These are phyloP conservation scores for Forsythia suspensa DNA, from an alignment of 257 asterid genomes.

Conservation along the genomic window DNA sequence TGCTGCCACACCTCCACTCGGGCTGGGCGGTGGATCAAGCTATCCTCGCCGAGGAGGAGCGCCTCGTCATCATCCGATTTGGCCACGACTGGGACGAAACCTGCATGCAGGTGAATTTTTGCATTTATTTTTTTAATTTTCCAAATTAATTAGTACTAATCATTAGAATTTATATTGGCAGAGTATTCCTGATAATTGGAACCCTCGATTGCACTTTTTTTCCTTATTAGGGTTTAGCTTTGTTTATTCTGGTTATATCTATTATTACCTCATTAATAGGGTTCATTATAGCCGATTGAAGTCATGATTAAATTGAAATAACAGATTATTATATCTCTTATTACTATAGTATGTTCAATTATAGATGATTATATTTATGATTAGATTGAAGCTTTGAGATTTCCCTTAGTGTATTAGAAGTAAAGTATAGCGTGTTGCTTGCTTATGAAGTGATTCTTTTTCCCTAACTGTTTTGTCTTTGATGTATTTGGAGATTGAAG, in stretches of 20 bases:
- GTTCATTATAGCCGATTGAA: not conserved
- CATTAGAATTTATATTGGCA: not conserved
- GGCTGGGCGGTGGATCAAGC: conserved; percentile 99
- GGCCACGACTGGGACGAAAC: conserved; percentile 98
- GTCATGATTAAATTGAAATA: not conserved
- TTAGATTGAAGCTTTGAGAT: not conserved
- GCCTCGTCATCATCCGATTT: conserved; percentile 89
- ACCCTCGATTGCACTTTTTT: not conserved
- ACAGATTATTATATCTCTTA: no score
- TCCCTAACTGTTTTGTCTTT: not conserved
- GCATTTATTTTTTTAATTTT: not conserved
- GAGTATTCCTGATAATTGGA: not conserved
- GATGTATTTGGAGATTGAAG: not conserved
- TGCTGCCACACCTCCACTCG: conserved; percentile 88
- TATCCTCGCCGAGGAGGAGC: conserved; percentile 92
- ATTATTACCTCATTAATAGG: not conserved
- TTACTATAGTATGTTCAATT: not conserved
- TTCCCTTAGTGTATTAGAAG: not conserved
- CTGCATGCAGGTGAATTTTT: conserved; percentile 78
- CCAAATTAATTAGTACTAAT: not conserved
- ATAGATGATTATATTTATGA: not conserved
- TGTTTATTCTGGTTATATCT: not conserved
- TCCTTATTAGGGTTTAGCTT: not conserved
- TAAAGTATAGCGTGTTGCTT: not conserved
- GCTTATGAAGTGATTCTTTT: not conserved